phyloP scores from a whole-genome alignment of 805 yeast species.

The Saccharomycopsis javanensis region DNA sequence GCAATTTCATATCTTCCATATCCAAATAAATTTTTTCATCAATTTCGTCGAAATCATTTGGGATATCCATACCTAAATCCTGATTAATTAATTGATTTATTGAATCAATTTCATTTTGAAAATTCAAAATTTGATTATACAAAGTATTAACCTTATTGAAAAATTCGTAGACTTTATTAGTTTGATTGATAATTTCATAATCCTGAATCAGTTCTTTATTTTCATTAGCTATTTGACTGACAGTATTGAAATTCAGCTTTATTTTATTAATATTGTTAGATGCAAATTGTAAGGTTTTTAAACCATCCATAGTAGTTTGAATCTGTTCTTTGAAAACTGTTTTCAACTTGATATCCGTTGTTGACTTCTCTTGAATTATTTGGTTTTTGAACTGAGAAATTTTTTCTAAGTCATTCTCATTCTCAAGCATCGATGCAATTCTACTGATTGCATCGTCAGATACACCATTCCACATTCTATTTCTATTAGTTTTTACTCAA shows the following conservation, averaged over 20 bases:
- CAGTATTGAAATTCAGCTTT: constrained; percentile 34
- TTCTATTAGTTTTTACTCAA: background rate
- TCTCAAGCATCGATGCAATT: constrained; percentile 15
- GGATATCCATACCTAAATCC: constrained; percentile 23
- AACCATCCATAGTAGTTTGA: constrained; percentile 40
- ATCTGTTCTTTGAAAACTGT: constrained; percentile 59
- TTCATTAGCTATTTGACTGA: constrained; percentile 42
- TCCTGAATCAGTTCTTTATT: constrained; percentile 51
- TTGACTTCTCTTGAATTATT: constrained; percentile 57
- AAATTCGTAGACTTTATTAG: constrained; percentile 61
- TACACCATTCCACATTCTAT: constrained; percentile 1
- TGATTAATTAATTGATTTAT: constrained; percentile 45
- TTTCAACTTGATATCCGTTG: constrained; percentile 65
- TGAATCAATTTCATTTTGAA: constrained; percentile 39
- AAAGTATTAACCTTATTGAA: constrained; percentile 61
- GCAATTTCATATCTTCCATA: constrained; percentile 36
- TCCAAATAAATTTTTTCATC: constrained; percentile 23
- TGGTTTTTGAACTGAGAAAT: constrained; percentile 45
- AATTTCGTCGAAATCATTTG: constrained; percentile 25
- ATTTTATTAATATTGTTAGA: constrained; percentile 42
- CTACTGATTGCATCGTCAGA: constrained; percentile 11
- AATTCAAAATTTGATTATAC: constrained; percentile 49
- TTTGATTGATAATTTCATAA: constrained; percentile 58
- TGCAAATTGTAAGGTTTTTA: constrained; percentile 30
- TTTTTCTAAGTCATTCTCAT: constrained; percentile 43